Conservation (phyloP, 768 basidiomycete genomes). For the Auricularia sp. region DNA sequence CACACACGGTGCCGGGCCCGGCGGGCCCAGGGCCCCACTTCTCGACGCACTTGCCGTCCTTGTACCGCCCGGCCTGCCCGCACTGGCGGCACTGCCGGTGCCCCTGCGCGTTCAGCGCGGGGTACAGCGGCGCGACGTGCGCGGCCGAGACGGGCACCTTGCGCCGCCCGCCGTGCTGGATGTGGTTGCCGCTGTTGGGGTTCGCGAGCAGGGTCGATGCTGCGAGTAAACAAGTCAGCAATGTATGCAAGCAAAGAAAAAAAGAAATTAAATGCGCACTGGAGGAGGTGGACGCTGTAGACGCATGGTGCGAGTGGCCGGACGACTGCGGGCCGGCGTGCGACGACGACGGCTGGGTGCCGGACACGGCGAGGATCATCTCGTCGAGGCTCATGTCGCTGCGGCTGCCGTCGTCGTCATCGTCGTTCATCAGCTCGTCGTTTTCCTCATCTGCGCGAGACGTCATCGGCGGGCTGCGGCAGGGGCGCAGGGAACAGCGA, state of each 20-base stretch:
- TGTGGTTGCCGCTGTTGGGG: background rate
- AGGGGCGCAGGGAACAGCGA: too few species aligned
- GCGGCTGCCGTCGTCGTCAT: slow-evolving; percentile 12
- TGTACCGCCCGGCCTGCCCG: slow-evolving; percentile 63
- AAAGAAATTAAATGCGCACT: background rate
- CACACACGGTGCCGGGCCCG: slow-evolving; percentile 77
- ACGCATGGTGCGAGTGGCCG: background rate
- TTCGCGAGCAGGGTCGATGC: background rate
- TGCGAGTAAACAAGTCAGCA: background rate
- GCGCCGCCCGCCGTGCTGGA: background rate
- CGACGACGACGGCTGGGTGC: slow-evolving; percentile 12
- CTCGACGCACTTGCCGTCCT: slow-evolving; percentile 78
- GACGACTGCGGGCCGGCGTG: slow-evolving; percentile 21
- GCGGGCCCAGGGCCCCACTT: slow-evolving; percentile 83
- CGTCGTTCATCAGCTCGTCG: background rate
- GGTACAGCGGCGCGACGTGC: slow-evolving; percentile 5
- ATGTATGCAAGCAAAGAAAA: background rate
- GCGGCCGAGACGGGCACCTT: background rate
- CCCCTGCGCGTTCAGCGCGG: slow-evolving; percentile 43
- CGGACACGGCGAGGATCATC: slow-evolving; percentile 34
- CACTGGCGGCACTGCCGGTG: slow-evolving; percentile 74
- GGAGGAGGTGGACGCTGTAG: background rate
- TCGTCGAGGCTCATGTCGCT: slow-evolving; percentile 35
- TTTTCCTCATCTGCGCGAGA: background rate
- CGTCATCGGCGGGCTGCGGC: too few species aligned